Conservation (phyloP, 2,329 filamentous ascomycete genomes). For the Talaromyces sp. region DNA sequence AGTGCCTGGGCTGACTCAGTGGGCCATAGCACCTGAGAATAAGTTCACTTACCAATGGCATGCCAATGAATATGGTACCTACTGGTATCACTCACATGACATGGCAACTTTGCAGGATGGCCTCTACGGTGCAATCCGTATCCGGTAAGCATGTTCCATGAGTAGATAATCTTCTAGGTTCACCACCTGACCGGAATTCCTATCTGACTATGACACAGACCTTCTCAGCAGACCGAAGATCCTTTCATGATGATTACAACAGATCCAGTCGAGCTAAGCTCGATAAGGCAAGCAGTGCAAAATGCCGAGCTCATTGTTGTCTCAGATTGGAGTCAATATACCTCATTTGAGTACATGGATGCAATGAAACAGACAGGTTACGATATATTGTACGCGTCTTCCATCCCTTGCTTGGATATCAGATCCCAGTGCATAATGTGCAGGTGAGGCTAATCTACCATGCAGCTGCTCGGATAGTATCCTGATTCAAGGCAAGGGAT, state of each 20-base stretch:
- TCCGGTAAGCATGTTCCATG: slow-evolving; percentile 26
- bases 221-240: slow-evolving; percentile 24
- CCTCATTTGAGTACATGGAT: slow-evolving; percentile 42
- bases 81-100: slow-evolving; percentile 60
- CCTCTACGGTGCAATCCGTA: slow-evolving; percentile 54
- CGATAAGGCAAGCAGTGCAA: slow-evolving; percentile 50
- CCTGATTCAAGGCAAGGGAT: slow-evolving; percentile 57
- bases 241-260: slow-evolving; percentile 30
- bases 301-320: slow-evolving; percentile 50
- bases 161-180: no score
- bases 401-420: background rate
- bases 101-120: slow-evolving; percentile 58
- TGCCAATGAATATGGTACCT: slow-evolving; percentile 56
- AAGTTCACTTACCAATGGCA: slow-evolving; percentile 54
- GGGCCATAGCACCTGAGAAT: slow-evolving; percentile 47
- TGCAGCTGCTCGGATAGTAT: slow-evolving; percentile 58
- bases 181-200: background rate
- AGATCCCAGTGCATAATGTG: background rate
- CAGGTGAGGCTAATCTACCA: slow-evolving; percentile 1
- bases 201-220: slow-evolving; percentile 16
- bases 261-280: slow-evolving; percentile 33
- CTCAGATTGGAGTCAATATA: slow-evolving; percentile 55
- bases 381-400: slow-evolving; percentile 17
- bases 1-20: slow-evolving; percentile 55
- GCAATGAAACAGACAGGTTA: slow-evolving; percentile 16